phyloP scores from a whole-genome alignment of 2,329 filamentous ascomycete genomes.

The Monosporascus ibericus region DNA sequence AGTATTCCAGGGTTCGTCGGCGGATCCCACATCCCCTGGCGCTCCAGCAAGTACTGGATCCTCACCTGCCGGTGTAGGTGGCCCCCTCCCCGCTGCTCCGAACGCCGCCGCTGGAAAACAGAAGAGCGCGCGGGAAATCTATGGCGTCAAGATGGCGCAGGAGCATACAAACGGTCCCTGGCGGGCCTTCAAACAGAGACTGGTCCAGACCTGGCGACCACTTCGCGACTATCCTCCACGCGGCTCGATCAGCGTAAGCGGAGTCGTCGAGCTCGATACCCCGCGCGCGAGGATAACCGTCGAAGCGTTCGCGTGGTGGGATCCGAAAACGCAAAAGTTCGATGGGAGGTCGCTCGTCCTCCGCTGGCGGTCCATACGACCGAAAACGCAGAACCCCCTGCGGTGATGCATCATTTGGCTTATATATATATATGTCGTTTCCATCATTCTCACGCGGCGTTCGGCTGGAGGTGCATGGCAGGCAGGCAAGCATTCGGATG shows the following conservation, averaged over 20 bases:
- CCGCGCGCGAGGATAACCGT: constrained; percentile 40
- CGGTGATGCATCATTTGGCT: constrained; percentile 4
- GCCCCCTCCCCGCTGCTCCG: constrained; percentile 9
- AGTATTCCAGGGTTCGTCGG: constrained; percentile 15
- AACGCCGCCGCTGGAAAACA: constrained; percentile 8
- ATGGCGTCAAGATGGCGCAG: constrained; percentile 20
- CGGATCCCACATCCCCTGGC: constrained; percentile 12
- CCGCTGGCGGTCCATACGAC: constrained; percentile 7
- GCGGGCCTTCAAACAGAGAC: constrained; percentile 28
- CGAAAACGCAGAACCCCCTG: constrained; percentile 10
- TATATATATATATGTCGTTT: neutral
- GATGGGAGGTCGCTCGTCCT: constrained; percentile 20
- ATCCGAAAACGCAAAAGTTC: constrained; percentile 47
- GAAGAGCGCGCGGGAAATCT: constrained; percentile 21
- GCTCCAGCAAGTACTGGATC: constrained; percentile 4
- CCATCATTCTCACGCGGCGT: neutral
- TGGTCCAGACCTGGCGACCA: constrained; percentile 40
- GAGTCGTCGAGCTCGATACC: constrained; percentile 47
- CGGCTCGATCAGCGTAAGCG: constrained; percentile 47
- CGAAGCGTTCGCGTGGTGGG: constrained; percentile 48
- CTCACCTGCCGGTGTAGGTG: constrained; percentile 6
- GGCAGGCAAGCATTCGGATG: neutral
- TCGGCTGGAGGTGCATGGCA: neutral
- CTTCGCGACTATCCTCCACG: constrained; percentile 37
- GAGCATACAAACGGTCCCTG: constrained; percentile 25